These are phyloP conservation scores for Mortierella sp. DNA, from an alignment of 371 early-diverging fungal species.

Conservation along the genomic window DNA sequence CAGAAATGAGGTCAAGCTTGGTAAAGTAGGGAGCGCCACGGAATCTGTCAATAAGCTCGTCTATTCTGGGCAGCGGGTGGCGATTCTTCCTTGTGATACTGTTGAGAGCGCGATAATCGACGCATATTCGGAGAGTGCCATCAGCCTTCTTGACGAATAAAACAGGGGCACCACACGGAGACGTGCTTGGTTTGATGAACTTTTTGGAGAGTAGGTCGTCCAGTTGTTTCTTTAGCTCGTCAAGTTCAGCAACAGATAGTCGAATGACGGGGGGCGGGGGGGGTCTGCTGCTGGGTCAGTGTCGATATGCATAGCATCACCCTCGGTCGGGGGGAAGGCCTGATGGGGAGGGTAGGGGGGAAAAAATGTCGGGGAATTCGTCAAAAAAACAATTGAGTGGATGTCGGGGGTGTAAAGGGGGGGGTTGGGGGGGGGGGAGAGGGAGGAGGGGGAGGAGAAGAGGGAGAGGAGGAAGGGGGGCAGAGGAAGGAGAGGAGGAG, in stretches of 20 bases:
- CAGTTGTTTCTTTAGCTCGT: conserved; percentile 49
- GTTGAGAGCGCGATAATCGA: conserved; percentile 64
- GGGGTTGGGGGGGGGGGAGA: not conserved
- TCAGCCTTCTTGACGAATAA: conserved; percentile 61
- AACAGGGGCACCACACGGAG: conserved; percentile 57
- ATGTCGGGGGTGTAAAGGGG: conserved; percentile 6
- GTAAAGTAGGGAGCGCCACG: conserved; percentile 54
- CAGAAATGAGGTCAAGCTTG: conserved; percentile 57
- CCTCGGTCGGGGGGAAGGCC: conserved; percentile 23
- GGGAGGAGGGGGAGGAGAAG: too few species aligned
- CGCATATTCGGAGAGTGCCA: conserved; percentile 55
- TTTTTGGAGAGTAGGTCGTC: conserved; percentile 20
- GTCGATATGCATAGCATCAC: conserved; percentile 36
- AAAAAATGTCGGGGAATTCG: conserved; percentile 31
- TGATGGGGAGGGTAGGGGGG: conserved; percentile 9
- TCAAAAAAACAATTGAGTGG: conserved; percentile 4
- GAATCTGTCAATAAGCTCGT: conserved; percentile 57
- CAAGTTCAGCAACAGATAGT: conserved; percentile 41
- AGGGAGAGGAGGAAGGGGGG: too few species aligned
- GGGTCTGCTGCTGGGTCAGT: conserved; percentile 42
- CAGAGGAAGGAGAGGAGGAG: too few species aligned
- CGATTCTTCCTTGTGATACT: conserved; percentile 53
- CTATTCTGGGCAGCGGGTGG: conserved; percentile 58
- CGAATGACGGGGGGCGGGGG: conserved; percentile 29
- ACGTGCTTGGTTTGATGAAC: conserved; percentile 50